Evolutionary conservation across 192 early-diverging fungal species (phyloP).

Genomic region (Entomortierella lignicola): DNA sequence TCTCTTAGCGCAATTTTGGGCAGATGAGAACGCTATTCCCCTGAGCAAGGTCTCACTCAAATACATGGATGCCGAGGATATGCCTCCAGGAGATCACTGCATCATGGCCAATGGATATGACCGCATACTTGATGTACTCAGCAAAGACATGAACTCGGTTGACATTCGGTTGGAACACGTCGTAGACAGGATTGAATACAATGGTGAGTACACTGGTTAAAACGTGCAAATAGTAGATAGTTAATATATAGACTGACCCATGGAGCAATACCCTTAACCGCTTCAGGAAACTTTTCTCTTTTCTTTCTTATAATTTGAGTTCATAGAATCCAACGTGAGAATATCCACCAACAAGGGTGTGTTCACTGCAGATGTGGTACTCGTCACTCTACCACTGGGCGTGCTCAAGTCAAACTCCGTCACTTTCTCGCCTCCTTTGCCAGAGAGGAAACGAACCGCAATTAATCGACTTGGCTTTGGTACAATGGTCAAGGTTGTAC

Average conservation of each 20-base stretch:
- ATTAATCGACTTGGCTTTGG: constrained; percentile 57
- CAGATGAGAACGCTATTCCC: constrained; percentile 46
- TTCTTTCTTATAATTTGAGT: constrained; percentile 7
- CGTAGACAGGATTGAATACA: constrained; percentile 46
- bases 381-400: constrained; percentile 61
- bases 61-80: constrained; percentile 52
- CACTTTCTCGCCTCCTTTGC: constrained; percentile 55
- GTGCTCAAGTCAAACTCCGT: constrained; percentile 53
- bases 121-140: constrained; percentile 29
- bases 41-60: constrained; percentile 52
- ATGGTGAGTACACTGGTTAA: constrained; percentile 39
- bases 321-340: constrained; percentile 35
- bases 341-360: constrained; percentile 46
- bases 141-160: constrained; percentile 34
- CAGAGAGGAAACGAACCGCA: constrained; percentile 40
- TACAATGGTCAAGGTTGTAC: constrained; percentile 57
- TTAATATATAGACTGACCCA: constrained; percentile 20
- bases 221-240: constrained; percentile 11
- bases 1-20: constrained; percentile 38
- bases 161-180: constrained; percentile 45
- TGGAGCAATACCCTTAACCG: constrained; percentile 45
- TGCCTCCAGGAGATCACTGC: constrained; percentile 53
- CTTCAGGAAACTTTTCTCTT: constrained; percentile 21
- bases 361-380: constrained; percentile 47
- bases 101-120: constrained; percentile 51